Evolutionary conservation across 331 rosid genomes (phyloP).

Genomic region (Telfairia occidentalis): DNA sequence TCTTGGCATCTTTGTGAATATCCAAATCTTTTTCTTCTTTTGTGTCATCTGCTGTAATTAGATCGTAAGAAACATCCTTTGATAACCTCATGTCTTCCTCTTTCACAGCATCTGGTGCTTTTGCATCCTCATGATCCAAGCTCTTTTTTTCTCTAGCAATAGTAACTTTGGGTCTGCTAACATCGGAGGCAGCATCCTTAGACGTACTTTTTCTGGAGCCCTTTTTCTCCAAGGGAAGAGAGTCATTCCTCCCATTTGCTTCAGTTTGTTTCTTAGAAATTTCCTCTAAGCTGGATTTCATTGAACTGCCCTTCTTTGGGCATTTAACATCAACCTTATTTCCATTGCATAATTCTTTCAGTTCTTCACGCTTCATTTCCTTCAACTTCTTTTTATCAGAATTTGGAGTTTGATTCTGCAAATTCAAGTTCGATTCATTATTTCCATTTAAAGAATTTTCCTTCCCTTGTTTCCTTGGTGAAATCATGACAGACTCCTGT

Average conservation of each 20-base stretch:
- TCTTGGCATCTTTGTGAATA: constrained; percentile 5
- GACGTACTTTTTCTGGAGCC: constrained; percentile 12
- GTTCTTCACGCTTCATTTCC: constrained; percentile 37
- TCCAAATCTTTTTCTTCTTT: constrained; percentile 10
- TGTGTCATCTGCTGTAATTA: neutral
- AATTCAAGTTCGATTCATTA: constrained; percentile 15
- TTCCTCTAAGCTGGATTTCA: constrained; percentile 20
- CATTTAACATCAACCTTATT: constrained; percentile 22
- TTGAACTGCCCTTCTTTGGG: constrained; percentile 15
- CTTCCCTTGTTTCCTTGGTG: constrained; percentile 35
- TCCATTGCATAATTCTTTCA: constrained; percentile 46
- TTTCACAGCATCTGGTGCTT: constrained; percentile 6
- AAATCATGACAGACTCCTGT: constrained; percentile 37
- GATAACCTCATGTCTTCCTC: neutral
- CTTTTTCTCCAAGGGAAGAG: constrained; percentile 10
- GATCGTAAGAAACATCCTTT: constrained; percentile 7
- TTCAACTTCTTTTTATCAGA: constrained; percentile 17
- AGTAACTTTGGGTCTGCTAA: neutral
- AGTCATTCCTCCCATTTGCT: constrained; percentile 14
- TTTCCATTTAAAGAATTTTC: constrained; percentile 45
- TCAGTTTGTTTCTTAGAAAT: constrained; percentile 13
- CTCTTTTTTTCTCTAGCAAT: constrained; percentile 6
- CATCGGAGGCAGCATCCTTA: constrained; percentile 9
- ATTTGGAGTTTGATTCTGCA: neutral
- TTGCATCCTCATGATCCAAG: constrained; percentile 1